Base-by-base conservation (phyloP, 352 stramenopile genomes). In the Aphanomyces stellatus region DNA sequence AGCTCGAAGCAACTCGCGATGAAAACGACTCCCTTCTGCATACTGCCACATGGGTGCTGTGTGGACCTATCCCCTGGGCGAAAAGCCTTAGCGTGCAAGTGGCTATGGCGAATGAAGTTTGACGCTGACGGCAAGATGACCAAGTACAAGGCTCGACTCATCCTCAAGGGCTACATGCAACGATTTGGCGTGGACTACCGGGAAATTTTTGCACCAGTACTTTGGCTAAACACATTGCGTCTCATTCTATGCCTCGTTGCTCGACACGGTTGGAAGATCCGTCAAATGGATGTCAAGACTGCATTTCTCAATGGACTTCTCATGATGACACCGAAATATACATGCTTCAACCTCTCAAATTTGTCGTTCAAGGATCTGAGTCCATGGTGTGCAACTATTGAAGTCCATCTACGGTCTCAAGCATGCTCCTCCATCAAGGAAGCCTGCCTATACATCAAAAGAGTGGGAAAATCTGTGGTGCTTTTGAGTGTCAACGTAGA, bases 381-480 rank as follows among this genome's bases (percentile, higher is more conserved):
- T 60, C 41, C 1, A 69, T 70, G 68, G 73, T 79, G 3, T 80
- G 71, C 25, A n/a, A n/a, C n/a, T n/a, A n/a, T n/a, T n/a, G n/a
- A 55, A 55, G 33, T 74, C 65, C 30, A 24, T 83, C 0, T 80
- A 83, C 41, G 76, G 71, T n/a, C 46, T 81, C 0, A 80, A 81
- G 10, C 65, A 81, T 57, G 65, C 72, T 25, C 68, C 72, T 2
- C 48, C 46, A 8, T 65, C 34, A 28, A 30, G 6, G 35, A 65
- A 31, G n/a, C 19, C 22, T 49, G 63, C 51, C 30, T 69, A 10
- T 69, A 65, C 40, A 51, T 51, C 25, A 62, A 65, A 35, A 64
- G 61, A 62, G 28, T 62, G 43, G 43, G 51, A 62, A 1, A 67
- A 17, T 67, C 51, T 17, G 35, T 55, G 1, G 51, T 41, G 35